phyloP scores from a whole-genome alignment of 1,284 basidiomycete species.

The Heterobasidion irregulare region DNA sequence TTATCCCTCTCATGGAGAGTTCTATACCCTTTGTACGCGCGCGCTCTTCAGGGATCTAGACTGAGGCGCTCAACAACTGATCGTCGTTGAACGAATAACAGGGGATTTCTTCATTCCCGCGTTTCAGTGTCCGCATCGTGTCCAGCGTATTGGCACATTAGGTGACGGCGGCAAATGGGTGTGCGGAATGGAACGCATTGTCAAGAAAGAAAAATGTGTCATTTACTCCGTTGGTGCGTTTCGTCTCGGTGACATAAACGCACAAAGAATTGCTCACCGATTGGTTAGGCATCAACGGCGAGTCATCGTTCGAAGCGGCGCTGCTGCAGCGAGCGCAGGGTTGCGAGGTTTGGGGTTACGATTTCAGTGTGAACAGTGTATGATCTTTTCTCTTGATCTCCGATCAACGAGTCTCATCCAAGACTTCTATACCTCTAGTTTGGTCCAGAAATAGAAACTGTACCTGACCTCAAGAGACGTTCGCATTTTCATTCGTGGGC shows the following conservation, averaged over 20 bases:
- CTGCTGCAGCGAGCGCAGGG: constrained; percentile 31
- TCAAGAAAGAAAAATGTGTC: constrained; percentile 45
- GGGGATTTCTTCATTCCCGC: constrained; percentile 63
- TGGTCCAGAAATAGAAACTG: background rate
- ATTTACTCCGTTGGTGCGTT: constrained; percentile 43
- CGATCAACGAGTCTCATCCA: background rate
- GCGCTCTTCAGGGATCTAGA: background rate
- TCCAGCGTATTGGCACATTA: constrained; percentile 48
- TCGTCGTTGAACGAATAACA: constrained; percentile 13
- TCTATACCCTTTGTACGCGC: background rate
- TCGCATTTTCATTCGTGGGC: constrained; percentile 37
- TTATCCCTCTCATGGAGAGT: background rate
- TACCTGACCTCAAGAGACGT: constrained; percentile 12
- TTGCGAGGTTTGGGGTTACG: constrained; percentile 43
- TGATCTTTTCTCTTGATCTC: background rate
- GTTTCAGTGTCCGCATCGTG: constrained; percentile 57
- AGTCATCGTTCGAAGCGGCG: constrained; percentile 41
- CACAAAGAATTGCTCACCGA: background rate
- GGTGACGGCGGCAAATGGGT: constrained; percentile 67
- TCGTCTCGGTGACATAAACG: background rate
- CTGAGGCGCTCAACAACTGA: background rate
- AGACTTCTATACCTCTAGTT: background rate
- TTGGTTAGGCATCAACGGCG: constrained; percentile 13
- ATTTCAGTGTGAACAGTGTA: constrained; percentile 32
- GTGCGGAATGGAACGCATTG: constrained; percentile 49